Base-by-base conservation (phyloP, 2,329 filamentous ascomycete species). In the Xylaria sp. region DNA sequence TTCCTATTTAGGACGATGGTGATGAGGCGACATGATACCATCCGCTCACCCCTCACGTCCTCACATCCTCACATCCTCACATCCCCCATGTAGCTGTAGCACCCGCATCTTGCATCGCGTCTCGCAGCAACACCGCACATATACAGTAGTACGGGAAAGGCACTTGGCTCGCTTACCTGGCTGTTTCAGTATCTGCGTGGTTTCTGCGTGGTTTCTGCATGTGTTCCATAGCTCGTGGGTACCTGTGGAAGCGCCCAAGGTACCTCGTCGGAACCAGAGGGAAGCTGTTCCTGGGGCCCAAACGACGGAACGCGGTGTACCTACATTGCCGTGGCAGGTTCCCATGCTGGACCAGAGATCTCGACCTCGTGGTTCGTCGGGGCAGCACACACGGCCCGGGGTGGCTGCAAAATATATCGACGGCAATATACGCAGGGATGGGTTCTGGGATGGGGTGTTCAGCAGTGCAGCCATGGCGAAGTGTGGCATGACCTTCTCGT, bases 1-100 rank as follows among this genome's bases (percentile, higher is more conserved):
- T 62, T 54, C 59, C 59, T 58, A 54, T 58, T 40, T 31, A 11
- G 59, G 59, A 38, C 15, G 27, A 55, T 23, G 38, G 58, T 31
- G 52, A 57, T 27, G 47, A 53, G 47, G 31, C 52, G 21, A 27
- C 35, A 52, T 56, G 46, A 56, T 40, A 49, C 40, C 53, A 52
- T 53, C 46, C n/a, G 7, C 33, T 43, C 33, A 43, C 29, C 19
- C 33, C n/a, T 37, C 38, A 29, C n/a, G n/a, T n/a, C n/a, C n/a
- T n/a, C n/a, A n/a, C n/a, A n/a, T n/a, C n/a, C n/a, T n/a, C n/a
- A n/a, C n/a, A n/a, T n/a, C n/a, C n/a, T n/a, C n/a, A n/a, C n/a
- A n/a, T n/a, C n/a, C n/a, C n/a, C n/a, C n/a, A 25, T 6, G 40
- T 21, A 25, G 40, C 27, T 40, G 54, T 46, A n/a, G n/a, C 47